phyloP scores from a whole-genome alignment of 2,329 filamentous ascomycete species.

The Fusarium lyarnte region DNA sequence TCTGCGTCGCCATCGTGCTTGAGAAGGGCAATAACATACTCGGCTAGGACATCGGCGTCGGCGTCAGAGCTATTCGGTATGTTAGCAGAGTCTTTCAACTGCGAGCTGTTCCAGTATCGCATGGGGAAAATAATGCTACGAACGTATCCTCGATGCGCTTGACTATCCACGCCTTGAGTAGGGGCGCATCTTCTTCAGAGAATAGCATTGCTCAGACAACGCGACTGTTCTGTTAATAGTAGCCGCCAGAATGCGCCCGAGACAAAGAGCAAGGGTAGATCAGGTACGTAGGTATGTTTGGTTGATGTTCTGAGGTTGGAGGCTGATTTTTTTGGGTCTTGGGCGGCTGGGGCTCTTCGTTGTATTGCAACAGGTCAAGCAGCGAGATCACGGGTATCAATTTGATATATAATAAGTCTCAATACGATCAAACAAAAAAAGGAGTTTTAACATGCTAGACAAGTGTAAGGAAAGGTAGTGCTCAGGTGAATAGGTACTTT shows the following conservation, averaged over 20 bases:
- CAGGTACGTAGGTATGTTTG: neutral
- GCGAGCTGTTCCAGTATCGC: neutral
- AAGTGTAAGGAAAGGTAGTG: neutral
- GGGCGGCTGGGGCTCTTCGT: conserved; percentile 2
- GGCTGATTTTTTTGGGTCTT: conserved; percentile 27
- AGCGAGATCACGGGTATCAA: neutral
- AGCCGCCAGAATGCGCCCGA: neutral
- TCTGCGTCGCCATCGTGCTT: conserved; percentile 73
- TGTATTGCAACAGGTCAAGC: conserved; percentile 34
- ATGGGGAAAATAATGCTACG: conserved; percentile 45
- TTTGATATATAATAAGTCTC: neutral
- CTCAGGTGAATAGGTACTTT: neutral
- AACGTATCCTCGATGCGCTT: conserved; percentile 80
- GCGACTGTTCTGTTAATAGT: conserved; percentile 1
- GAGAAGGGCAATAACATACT: conserved; percentile 83
- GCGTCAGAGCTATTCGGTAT: conserved; percentile 72
- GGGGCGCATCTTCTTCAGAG: conserved; percentile 67
- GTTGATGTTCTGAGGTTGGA: conserved; percentile 24
- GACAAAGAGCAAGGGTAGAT: neutral
- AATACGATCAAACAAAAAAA: neutral
- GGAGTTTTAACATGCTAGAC: neutral
- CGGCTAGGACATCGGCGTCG: conserved; percentile 82
- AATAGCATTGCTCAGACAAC: conserved; percentile 64
- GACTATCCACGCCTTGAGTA: conserved; percentile 81
- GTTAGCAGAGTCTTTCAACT: conserved; percentile 14